Base-by-base conservation (phyloP, 192 early-diverging fungal species). In the Backusella morwellensis region DNA sequence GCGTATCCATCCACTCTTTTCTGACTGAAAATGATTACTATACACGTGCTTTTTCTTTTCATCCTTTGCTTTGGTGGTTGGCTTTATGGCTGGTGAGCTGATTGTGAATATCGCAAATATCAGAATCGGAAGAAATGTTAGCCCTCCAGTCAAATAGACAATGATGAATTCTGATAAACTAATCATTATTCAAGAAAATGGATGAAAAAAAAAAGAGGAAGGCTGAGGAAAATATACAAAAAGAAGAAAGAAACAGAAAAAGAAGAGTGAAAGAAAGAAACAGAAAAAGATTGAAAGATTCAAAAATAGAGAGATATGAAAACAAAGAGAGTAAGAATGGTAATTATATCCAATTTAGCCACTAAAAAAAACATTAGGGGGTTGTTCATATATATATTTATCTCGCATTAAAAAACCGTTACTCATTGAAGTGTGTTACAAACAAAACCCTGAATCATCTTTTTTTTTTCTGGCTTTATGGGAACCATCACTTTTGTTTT, bases 61-160 rank as follows among this genome's bases (percentile, higher is more conserved):
- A 21, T 63, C 36, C 8, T 41, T n/a, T 21, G 7, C 3, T 42
- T 15, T 74, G 23, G 19, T 50, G 42, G 1, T 66, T 71, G 26
- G 5, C 6, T 40, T 32, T 50, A 19, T 50, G 23, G 29, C 3
- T 36, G 29, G 15, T 34, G 9, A 19, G 11, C 7, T 23, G 9
- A 41, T 17, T 40, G 35, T 21, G 66, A 66, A 74, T 9, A 66
- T 23, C 38, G 35, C 17, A 74, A 29, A 66, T 35, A 74, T 54
- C 19, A 74, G 4, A 6, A 74, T 63, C n/a, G 73, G 73, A 38
- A 74, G n/a, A 74, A 66, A 66, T 14, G 73, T 66, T 6, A 74
- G 7, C 17, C 73, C 73, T 19, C 73, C 73, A 15, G 38, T 23
- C 21, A 74, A 29, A 38, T 74, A 74, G 17, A 74, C 36, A 35